These are phyloP conservation scores for Cladosporium sp. DNA, from an alignment of 2,329 filamentous ascomycete species.

Conservation along the genomic window DNA sequence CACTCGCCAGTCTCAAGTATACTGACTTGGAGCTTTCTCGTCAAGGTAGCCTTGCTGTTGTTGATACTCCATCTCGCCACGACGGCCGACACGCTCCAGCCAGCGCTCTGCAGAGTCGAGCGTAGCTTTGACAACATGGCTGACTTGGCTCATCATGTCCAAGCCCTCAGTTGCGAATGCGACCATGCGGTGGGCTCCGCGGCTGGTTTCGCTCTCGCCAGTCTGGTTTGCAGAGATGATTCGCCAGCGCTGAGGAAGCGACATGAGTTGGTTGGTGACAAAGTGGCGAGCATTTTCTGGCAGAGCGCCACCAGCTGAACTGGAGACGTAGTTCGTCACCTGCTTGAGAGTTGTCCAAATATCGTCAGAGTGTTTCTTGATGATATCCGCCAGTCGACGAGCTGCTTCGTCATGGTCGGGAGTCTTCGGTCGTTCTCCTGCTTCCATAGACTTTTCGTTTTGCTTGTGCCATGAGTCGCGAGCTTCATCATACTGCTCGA, in stretches of 20 bases:
- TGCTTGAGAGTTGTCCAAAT: slow-evolving; percentile 61
- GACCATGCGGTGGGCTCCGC: slow-evolving; percentile 69
- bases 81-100: slow-evolving; percentile 56
- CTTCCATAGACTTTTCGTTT: slow-evolving; percentile 37
- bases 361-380: slow-evolving; percentile 58
- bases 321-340: slow-evolving; percentile 79
- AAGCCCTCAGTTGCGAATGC: slow-evolving; percentile 85
- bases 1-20: neutral
- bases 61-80: slow-evolving; percentile 1
- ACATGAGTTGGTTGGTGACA: slow-evolving; percentile 78
- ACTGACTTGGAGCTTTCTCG: slow-evolving; percentile 5
- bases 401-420: slow-evolving; percentile 36
- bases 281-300: slow-evolving; percentile 82
- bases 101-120: slow-evolving; percentile 87
- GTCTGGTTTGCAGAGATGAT: slow-evolving; percentile 52
- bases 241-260: slow-evolving; percentile 77
- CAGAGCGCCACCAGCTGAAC: slow-evolving; percentile 84
- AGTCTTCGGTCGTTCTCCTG: slow-evolving; percentile 26
- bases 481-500: slow-evolving; percentile 71
- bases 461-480: slow-evolving; percentile 44
- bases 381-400: slow-evolving; percentile 67
- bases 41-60: slow-evolving; percentile 5
- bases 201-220: slow-evolving; percentile 43
- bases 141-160: slow-evolving; percentile 92
- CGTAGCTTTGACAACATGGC: slow-evolving; percentile 79